A percentile compares a stretch with the other conserved stretches of the same genome.
Evolutionary conservation across 2,329 filamentous ascomycete genomes (phyloP).

Genomic region (Penicillium freii): DNA sequence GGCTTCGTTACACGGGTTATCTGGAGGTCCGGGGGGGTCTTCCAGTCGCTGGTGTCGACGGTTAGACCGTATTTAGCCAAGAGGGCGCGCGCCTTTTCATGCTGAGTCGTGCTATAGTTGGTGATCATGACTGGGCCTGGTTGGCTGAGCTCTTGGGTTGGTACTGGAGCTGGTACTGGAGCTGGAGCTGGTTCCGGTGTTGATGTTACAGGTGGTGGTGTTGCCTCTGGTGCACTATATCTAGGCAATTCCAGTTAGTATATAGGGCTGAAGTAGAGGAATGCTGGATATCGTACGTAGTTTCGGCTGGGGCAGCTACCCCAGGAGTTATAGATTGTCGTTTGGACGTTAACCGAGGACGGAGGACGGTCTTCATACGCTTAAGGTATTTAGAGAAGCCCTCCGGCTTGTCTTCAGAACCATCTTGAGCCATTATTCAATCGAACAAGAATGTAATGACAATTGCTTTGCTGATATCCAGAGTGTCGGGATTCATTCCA

Average conservation of each 20-base stretch:
- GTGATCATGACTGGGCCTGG: slow-evolving; percentile 23
- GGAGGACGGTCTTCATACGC: slow-evolving; percentile 41
- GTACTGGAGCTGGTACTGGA: slow-evolving; percentile 7
- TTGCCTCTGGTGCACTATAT: not conserved
- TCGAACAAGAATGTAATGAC: slow-evolving; percentile 14
- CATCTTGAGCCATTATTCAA: slow-evolving; percentile 29
- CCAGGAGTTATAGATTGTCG: slow-evolving; percentile 26
- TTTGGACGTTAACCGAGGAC: slow-evolving; percentile 32
- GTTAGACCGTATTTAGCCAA: slow-evolving; percentile 50
- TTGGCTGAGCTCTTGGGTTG: slow-evolving; percentile 8
- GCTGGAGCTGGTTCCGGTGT: not conserved
- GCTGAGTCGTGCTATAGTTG: slow-evolving; percentile 41
- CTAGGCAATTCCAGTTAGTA: not conserved
- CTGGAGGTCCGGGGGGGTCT: slow-evolving; percentile 33
- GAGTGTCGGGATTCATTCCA: slow-evolving; percentile 17
- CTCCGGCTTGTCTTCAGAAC: slow-evolving; percentile 28
- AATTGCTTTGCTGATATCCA: slow-evolving; percentile 13
- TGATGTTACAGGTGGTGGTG: not conserved
- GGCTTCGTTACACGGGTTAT: slow-evolving; percentile 46
- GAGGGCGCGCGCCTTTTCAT: slow-evolving; percentile 45
- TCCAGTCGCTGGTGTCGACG: slow-evolving; percentile 45
- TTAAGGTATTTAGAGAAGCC: slow-evolving; percentile 41
- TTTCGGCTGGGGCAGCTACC: slow-evolving; percentile 13
- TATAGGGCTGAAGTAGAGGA: not conserved
- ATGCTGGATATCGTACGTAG: slow-evolving; percentile 16